A percentile compares a stretch with the other conserved stretches of the same genome.
phyloP scores from a whole-genome alignment of 2,329 filamentous ascomycete species.

The Botrytis porri region DNA sequence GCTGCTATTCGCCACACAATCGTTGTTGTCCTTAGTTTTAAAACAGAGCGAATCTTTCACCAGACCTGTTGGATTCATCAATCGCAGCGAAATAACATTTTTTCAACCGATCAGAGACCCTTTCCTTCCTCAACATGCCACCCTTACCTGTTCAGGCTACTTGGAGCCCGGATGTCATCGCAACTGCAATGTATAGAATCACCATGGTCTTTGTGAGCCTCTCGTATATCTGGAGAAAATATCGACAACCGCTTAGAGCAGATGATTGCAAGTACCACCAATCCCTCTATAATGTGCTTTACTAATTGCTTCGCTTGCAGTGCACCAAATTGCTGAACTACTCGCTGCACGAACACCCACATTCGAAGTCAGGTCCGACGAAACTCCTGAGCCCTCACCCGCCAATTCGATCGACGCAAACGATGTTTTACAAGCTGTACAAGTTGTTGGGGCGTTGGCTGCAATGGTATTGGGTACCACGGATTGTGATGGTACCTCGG shows the following conservation, averaged over 20 bases:
- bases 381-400: neutral
- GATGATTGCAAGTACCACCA: neutral
- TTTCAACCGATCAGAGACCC: neutral
- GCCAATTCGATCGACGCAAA: neutral
- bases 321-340: neutral
- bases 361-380: neutral
- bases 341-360: neutral
- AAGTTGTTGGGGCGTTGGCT: neutral
- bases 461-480: neutral
- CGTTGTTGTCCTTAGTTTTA: neutral
- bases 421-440: neutral
- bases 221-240: slow-evolving; percentile 20
- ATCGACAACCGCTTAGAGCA: neutral
- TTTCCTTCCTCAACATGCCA: neutral
- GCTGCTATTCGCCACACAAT: neutral
- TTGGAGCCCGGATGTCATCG: slow-evolving; percentile 21
- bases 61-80: neutral
- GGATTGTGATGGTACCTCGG: neutral
- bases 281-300: neutral
- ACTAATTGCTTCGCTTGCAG: neutral
- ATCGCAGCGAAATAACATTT: neutral
- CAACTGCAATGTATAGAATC: slow-evolving; percentile 17
- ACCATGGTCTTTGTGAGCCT: slow-evolving; percentile 20
- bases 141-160: neutral
- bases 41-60: neutral